Base-by-base conservation (phyloP, 2,329 filamentous ascomycete genomes). In the Neoascochyta sp. region DNA sequence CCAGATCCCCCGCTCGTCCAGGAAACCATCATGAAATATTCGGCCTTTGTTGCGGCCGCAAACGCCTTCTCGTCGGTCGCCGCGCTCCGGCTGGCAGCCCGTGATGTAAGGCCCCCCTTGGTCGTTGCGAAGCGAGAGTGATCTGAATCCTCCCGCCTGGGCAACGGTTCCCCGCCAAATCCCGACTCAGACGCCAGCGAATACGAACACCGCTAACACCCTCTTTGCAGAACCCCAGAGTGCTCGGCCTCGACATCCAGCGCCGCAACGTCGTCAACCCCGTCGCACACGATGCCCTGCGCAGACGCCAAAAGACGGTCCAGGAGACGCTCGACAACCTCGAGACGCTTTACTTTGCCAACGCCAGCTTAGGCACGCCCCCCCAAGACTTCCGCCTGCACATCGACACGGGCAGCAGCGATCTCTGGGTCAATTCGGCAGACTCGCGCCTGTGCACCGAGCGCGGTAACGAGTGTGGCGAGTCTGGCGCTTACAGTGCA, bases 401-500 rank as follows among this genome's bases (percentile, higher is more conserved):
- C 45, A 66, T 81, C 43, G 77, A 81, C 42, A 81, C 77, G 6
- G 77, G 77, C 17, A 78, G 73, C 46, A 78, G 75, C 44, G 77
- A 81, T 61, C 60, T 81, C 7, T 81, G 76, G 77, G 68, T 74
- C 20, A 92, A 93, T 53, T 74, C 78, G 2, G 65, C 70, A 3
- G 62, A 60, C 27, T 89, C 84, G 1, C 35, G 50, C 1, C 61
- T 85, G 10, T 93, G 86, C 55, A 51, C 55, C 6, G 51, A 60
- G 4, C 48, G 54, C 1, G 57, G 60, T 1, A 54, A 69, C 9
- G 72, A 73, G 1, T 92, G 86, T 53, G 50, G 62, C 5, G 64
- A 63, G 11, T 74, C 77, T 1, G 86, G 85, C 9, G 78, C 78
- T 1, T 94, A 88, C 61, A 60, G 65, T 23, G 74, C 83, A 22